Conservation (phyloP, 2,329 filamentous ascomycete genomes). For the Pseudopyricularia cyperi region DNA sequence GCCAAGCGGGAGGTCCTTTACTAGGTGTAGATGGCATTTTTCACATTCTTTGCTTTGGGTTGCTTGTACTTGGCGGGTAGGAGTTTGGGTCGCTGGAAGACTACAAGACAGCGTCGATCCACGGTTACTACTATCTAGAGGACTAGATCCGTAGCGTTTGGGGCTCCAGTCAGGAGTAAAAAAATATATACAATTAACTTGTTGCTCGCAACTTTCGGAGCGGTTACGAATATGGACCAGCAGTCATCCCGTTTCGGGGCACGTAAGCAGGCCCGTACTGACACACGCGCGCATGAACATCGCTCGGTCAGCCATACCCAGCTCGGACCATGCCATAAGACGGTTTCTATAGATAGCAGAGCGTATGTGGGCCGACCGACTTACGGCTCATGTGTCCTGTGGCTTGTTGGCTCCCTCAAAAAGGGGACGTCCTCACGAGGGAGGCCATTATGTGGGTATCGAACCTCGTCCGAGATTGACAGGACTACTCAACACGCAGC, state of each 20-base stretch:
- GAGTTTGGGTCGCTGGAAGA: background rate
- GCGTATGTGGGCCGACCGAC: too few species aligned
- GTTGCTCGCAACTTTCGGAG: background rate
- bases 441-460: too few species aligned
- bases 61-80: background rate
- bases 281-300: background rate
- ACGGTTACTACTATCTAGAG: background rate
- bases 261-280: background rate
- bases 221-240: background rate
- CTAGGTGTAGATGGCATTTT: constrained; percentile 1
- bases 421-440: too few species aligned
- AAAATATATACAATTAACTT: background rate
- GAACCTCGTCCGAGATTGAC: too few species aligned
- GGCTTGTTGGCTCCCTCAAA: too few species aligned
- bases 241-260: background rate
- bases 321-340: background rate
- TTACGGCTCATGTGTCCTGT: too few species aligned
- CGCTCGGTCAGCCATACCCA: background rate
- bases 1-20: constrained; percentile 19
- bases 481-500: too few species aligned
- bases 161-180: background rate
- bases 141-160: background rate
- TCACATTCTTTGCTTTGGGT: background rate
- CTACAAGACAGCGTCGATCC: background rate
- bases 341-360: background rate